Evolutionary conservation across 2,329 filamentous ascomycete genomes (phyloP), one percentile per base, ranked within the genome.

Genomic region (Diaporthe humulicola): DNA sequence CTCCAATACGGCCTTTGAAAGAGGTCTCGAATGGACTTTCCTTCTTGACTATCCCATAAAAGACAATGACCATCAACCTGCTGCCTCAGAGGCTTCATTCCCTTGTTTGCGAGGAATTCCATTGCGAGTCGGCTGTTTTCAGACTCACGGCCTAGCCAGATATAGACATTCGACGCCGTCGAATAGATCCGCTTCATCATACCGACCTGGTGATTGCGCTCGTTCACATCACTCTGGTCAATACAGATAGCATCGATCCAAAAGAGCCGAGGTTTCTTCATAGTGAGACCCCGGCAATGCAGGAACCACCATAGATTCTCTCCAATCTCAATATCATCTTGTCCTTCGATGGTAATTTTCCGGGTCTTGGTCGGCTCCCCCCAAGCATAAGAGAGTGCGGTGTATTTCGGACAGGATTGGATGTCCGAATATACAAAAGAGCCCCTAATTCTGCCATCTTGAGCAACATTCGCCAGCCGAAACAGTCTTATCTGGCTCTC

Each of bases 191-290:
- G 54, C 15, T 57, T 58, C 69, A 71, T 71, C 7, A 57, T 40
- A 12, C 52, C 19, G 6, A 71, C 54, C 22, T 71, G 69, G 40
- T 71, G 38, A 3, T 45, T 48, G 14, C 69, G 40, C 28, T 71
- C 69, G 2, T 2, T 9, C 19, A 60, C 19, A 22, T 71, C 48
- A 3, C 9, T 6, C 30, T 71, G 69, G 8, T 71, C 54, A 28
- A 71, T 71, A 7, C 69, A 71, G 40, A 71, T 60, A 6, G 69
- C 69, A 14, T 71, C 69, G 6, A 71, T 60, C 69, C 69, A 71
- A 28, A 71, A 67, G 8, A 52, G 45, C 9, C 64, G 45, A 28
- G 30, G 6, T 4, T 52, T 67, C 7, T 38, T 67, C 45, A 52
- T 28, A 9, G 30, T 67, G 14, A 38, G 64, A 12, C 45, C 25